Conservation (phyloP, 2,329 filamentous ascomycete genomes). For the Chalaropsis ovoidea region DNA sequence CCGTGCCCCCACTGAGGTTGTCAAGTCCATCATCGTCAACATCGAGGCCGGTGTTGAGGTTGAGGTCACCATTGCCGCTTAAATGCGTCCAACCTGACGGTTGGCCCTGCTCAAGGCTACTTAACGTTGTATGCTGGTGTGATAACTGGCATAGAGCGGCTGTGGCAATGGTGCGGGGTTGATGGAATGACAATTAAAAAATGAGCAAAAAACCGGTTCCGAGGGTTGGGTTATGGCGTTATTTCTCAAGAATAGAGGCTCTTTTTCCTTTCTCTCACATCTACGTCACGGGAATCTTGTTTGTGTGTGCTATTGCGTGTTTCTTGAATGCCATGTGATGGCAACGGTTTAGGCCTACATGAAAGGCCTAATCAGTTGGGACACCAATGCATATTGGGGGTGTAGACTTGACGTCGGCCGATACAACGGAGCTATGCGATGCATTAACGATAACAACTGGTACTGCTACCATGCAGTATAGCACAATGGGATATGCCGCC, state of each 20-base stretch:
- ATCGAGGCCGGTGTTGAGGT: conserved; percentile 90
- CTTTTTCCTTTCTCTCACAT: conserved; percentile 18
- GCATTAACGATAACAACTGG: not conserved
- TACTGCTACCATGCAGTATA: no score
- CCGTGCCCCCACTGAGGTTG: conserved; percentile 92
- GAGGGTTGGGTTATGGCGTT: conserved; percentile 21
- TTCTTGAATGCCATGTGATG: no score
- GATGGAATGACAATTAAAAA: conserved; percentile 21
- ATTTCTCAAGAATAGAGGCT: conserved; percentile 20
- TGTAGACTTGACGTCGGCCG: not conserved
- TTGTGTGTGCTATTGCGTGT: no score
- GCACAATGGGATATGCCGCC: no score
- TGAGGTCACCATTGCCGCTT: conserved; percentile 84
- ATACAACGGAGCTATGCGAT: not conserved
- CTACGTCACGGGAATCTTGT: no score
- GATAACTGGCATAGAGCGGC: not conserved
- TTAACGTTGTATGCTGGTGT: not conserved
- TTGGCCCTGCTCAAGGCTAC: not conserved
- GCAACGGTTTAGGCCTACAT: not conserved
- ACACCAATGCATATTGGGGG: not conserved
- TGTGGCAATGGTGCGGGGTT: not conserved
- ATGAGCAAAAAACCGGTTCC: conserved; percentile 19
- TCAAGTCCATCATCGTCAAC: conserved; percentile 95
- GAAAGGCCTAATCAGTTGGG: not conserved
- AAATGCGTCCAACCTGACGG: conserved; percentile 32